These are phyloP conservation scores for Nannochloropsis gaditana DNA, from an alignment of 108 stramenopile genomes.

Conservation along the genomic window DNA sequence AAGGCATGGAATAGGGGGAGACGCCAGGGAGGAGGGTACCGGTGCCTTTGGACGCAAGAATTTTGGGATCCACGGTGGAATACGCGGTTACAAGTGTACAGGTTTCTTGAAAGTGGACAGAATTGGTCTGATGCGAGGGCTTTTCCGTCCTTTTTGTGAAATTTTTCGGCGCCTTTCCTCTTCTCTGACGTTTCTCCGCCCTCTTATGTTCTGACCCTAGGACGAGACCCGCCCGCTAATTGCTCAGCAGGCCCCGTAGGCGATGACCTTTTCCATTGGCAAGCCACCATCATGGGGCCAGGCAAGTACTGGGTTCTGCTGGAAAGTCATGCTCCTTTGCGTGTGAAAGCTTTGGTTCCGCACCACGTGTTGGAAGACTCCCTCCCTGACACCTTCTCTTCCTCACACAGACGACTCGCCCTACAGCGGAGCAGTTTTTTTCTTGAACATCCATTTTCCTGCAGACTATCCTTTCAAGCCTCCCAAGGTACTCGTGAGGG, in stretches of 20 bases:
- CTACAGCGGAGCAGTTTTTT: conserved; percentile 92
- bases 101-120: too few relatives aligned
- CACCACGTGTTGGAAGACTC: background rate
- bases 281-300: conserved; percentile 97
- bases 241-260: conserved; percentile 99
- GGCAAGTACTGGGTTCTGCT: background rate
- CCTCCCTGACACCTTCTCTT: background rate
- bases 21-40: too few relatives aligned
- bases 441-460: conserved; percentile 93
- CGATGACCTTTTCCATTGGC: conserved; percentile 97
- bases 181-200: background rate
- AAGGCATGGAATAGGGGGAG: too few relatives aligned
- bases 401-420: conserved; percentile 76
- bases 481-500: conserved; percentile 59
- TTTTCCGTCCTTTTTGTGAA: too few relatives aligned
- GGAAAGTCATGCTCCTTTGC: too few relatives aligned
- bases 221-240: conserved; percentile 90
- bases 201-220: background rate
- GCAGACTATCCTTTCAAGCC: conserved; percentile 96
- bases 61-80: too few relatives aligned
- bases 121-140: too few relatives aligned
- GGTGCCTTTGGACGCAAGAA: too few relatives aligned
- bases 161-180: background rate
- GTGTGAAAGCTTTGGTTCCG: too few relatives aligned
- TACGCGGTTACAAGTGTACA: too few relatives aligned